A percentile compares a stretch with the other conserved stretches of the same genome.
Conservation (phyloP, 345 rosid species). For the Excoecaria cochinchinensis region DNA sequence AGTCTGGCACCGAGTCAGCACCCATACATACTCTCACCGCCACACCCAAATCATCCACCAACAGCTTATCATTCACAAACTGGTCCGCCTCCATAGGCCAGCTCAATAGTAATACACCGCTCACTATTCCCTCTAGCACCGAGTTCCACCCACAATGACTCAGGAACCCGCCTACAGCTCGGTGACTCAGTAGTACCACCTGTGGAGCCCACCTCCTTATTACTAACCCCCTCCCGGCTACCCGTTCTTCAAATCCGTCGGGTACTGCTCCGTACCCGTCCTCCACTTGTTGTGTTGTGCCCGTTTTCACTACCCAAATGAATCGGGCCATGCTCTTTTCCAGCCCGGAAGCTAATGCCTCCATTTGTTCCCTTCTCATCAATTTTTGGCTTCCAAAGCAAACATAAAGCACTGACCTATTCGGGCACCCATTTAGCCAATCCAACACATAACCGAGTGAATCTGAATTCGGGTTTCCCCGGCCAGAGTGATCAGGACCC, state of each 20-base stretch:
- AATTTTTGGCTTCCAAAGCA: slow-evolving; percentile 66
- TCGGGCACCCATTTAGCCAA: slow-evolving; percentile 60
- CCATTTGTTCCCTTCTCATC: slow-evolving; percentile 40
- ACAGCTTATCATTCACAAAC: slow-evolving; percentile 43
- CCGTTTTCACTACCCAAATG: slow-evolving; percentile 57
- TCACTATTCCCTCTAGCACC: slow-evolving; percentile 52
- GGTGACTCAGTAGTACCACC: slow-evolving; percentile 45
- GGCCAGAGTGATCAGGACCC: slow-evolving; percentile 24
- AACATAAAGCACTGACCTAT: slow-evolving; percentile 54
- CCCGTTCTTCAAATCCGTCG: slow-evolving; percentile 49
- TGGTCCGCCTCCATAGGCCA: slow-evolving; percentile 87
- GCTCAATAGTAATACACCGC: slow-evolving; percentile 45
- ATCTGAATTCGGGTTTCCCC: not conserved
- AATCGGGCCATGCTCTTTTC: slow-evolving; percentile 53
- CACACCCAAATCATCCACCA: slow-evolving; percentile 58
- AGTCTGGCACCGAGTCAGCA: slow-evolving; percentile 48
- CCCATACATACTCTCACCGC: slow-evolving; percentile 52
- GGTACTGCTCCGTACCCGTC: slow-evolving; percentile 32
- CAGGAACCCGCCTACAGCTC: slow-evolving; percentile 56
- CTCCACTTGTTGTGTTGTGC: slow-evolving; percentile 18
- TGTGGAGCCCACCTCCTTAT: slow-evolving; percentile 65
- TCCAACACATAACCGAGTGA: slow-evolving; percentile 15
- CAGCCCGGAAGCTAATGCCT: slow-evolving; percentile 51
- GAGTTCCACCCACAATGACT: slow-evolving; percentile 89
- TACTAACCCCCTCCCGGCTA: slow-evolving; percentile 41